Percentiles rank a stretch among this genome's conserved stretches.
Evolutionary conservation across 257 asterid genomes (phyloP).

Genomic region (Nicotiana undulata): DNA sequence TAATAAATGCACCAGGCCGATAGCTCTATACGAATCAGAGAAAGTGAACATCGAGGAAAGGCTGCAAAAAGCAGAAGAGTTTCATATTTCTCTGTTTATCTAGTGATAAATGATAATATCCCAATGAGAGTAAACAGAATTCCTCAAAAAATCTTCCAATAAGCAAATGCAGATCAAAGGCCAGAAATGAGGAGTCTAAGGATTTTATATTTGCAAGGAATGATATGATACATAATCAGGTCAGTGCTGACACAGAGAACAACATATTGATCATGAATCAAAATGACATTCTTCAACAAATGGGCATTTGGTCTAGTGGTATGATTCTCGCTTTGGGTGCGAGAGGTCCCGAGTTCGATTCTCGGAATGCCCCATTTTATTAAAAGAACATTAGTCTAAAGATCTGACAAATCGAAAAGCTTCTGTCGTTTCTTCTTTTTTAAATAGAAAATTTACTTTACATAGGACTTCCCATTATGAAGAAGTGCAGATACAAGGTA

Average conservation of each 20-base stretch:
- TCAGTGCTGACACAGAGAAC: neutral
- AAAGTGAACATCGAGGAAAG: neutral
- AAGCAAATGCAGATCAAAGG: neutral
- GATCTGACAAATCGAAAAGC: neutral
- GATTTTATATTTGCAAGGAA: neutral
- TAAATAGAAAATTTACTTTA: no score
- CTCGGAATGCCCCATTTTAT: conserved; percentile 60
- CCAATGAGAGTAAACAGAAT: neutral
- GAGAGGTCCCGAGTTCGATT: conserved; percentile 76
- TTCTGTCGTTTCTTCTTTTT: neutral
- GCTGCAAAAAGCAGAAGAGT: neutral
- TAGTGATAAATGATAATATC: neutral
- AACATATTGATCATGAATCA: neutral
- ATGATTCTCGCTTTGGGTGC: conserved; percentile 85
- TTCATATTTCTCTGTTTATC: neutral
- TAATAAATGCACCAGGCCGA: no score
- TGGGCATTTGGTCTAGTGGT: conserved; percentile 87
- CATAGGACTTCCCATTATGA: neutral
- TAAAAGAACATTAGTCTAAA: neutral
- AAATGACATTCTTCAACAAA: no score
- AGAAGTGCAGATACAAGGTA: neutral
- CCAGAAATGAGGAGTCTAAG: neutral
- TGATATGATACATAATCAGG: neutral
- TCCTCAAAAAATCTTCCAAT: neutral
- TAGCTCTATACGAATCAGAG: neutral